Base-by-base conservation (phyloP, 768 basidiomycete species). In the Xerocomellus chrysenteron region DNA sequence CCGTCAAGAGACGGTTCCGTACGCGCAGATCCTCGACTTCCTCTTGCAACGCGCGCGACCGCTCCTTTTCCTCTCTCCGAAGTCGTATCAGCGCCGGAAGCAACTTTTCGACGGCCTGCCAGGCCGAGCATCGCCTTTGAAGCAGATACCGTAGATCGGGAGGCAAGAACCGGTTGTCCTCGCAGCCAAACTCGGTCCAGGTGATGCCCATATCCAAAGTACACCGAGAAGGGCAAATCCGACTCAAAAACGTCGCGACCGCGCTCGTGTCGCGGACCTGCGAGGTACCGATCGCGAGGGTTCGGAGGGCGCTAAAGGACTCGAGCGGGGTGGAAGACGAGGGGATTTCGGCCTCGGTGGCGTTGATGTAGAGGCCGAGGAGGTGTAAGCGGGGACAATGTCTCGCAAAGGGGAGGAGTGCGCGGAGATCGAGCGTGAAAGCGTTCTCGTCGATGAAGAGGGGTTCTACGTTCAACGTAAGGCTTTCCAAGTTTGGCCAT, bases 241-340 rank as follows among this genome's bases (percentile, higher is more conserved):
- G 77, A 60, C 80, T 80, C 52, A 87, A 73, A 60, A 81, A 85
- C 12, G 81, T 73, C 17, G 84, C 77, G 32, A 80, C 77, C 0
- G 76, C 60, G 5, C 72, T 76, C 5, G 75, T 66, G 14, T 82
- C 75, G 2, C 63, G 46, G 28, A 83, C 76, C 48, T 69, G 67
- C 17, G 83, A 85, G 0, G 82, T 76, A 0, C 84, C 85, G 58
- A 85, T 68, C 16, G 76, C 76, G 12, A 87, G 45, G 9, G 56
- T 45, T 2, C 12, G 35, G 4, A 71, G 66, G 2, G 59, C 50
- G 17, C 28, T 3, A 35, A 73, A 73, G 1, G 66, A 57, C 37
- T 55, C 39, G 43, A 72, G 46, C 4, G 54, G 42, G 6, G 37
- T 19, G 1, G 42, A 33, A 0, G 55, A 43, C 1, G 55, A 19